A percentile compares a stretch with the other conserved stretches of the same genome.
Evolutionary conservation across 352 stramenopile genomes (phyloP).

Genomic region (Phytophthora brassicae): DNA sequence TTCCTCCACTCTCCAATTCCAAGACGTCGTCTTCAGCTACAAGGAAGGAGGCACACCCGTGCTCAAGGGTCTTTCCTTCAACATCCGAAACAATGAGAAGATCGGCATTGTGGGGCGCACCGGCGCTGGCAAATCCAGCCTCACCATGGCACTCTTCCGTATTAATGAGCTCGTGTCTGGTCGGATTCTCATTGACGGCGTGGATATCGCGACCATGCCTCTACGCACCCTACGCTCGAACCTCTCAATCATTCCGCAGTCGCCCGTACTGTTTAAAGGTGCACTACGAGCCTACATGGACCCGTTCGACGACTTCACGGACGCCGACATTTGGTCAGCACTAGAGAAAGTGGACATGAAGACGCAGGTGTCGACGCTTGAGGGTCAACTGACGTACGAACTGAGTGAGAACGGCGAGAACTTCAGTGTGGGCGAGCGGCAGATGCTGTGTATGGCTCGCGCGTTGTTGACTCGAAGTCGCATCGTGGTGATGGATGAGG

Average conservation of each 20-base stretch:
- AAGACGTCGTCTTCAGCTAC: conserved; percentile 85
- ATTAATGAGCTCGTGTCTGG: conserved; percentile 72
- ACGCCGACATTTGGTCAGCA: conserved; percentile 76
- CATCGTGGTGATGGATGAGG: conserved; percentile 95
- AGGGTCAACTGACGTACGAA: conserved; percentile 26
- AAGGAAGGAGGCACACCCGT: conserved; percentile 45
- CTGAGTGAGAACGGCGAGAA: conserved; percentile 18
- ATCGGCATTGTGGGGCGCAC: conserved; percentile 89
- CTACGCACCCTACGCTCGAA: conserved; percentile 33
- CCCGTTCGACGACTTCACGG: conserved; percentile 80
- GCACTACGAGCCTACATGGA: conserved; percentile 89
- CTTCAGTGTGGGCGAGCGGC: conserved; percentile 77
- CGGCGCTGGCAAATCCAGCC: conserved; percentile 82
- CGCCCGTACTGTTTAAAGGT: conserved; percentile 91
- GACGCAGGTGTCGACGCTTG: conserved; percentile 19
- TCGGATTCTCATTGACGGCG: conserved; percentile 48
- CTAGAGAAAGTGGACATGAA: conserved; percentile 76
- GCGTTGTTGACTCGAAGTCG: conserved; percentile 82
- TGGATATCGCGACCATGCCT: conserved; percentile 37
- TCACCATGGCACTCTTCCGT: conserved; percentile 87
- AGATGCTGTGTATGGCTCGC: conserved; percentile 91
- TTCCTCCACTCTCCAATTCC: conserved; percentile 73
- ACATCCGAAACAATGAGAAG: conserved; percentile 54
- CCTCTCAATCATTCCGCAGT: conserved; percentile 48
- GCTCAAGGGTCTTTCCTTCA: conserved; percentile 59